Evolutionary conservation across 805 yeast genomes (phyloP).

Genomic region (Suhomyces vadensis): DNA sequence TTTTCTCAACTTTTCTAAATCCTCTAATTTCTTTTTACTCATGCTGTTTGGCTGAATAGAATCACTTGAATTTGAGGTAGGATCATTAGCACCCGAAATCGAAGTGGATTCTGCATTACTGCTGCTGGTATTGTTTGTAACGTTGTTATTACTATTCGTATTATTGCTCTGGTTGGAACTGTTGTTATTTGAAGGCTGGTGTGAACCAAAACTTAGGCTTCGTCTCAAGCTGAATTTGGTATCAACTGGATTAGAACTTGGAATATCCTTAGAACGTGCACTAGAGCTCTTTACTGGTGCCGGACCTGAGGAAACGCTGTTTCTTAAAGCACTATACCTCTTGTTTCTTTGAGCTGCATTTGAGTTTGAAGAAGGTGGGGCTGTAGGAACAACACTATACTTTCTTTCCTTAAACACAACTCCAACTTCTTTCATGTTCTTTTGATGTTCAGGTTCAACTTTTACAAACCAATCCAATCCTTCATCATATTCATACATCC

Average conservation of each 20-base stretch:
- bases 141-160: no score
- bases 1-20: constrained; percentile 30
- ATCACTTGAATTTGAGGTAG: neutral
- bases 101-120: neutral
- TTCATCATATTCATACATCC: constrained; percentile 84
- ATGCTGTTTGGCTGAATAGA: constrained; percentile 13
- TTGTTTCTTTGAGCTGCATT: constrained; percentile 11
- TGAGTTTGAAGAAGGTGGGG: constrained; percentile 47
- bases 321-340: constrained; percentile 4
- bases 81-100: neutral
- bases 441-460: constrained; percentile 55
- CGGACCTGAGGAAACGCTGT: neutral
- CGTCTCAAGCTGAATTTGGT: constrained; percentile 25
- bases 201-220: constrained; percentile 22
- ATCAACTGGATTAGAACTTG: neutral
- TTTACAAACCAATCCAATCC: constrained; percentile 71
- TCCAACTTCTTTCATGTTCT: constrained; percentile 68
- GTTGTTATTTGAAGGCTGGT: neutral
- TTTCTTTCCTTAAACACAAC: constrained; percentile 68
- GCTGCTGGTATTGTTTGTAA: no score
- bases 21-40: constrained; percentile 27
- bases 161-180: neutral
- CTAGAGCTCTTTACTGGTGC: neutral
- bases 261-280: neutral
- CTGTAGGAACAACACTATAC: constrained; percentile 75